Conservation (phyloP, 768 basidiomycete species). For the Tulasnella sp. region DNA sequence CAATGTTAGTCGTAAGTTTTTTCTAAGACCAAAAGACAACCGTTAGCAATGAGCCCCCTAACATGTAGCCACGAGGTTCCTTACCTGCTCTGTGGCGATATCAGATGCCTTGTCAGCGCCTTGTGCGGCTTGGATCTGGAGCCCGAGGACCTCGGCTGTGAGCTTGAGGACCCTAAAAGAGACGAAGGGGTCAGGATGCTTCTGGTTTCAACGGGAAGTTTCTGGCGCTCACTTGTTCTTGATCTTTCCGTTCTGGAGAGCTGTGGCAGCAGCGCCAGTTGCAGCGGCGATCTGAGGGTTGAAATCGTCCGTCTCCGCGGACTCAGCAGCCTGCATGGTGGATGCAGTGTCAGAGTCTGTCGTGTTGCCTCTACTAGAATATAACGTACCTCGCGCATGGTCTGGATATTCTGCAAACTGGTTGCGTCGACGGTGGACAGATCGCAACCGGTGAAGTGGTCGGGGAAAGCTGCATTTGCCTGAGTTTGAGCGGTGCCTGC, state of each 20-base stretch:
- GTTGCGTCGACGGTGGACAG: constrained; percentile 28
- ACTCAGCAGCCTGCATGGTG: constrained; percentile 26
- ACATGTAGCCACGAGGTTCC: too few relatives aligned
- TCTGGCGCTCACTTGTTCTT: constrained; percentile 33
- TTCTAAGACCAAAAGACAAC: neutral
- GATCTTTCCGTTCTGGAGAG: constrained; percentile 33
- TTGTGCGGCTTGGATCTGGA: constrained; percentile 29
- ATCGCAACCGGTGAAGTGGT: constrained; percentile 21
- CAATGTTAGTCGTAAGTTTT: constrained; percentile 32
- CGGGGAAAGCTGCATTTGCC: neutral
- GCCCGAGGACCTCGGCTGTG: constrained; percentile 29
- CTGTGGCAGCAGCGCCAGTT: constrained; percentile 28
- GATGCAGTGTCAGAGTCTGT: too few relatives aligned
- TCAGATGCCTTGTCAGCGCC: constrained; percentile 22
- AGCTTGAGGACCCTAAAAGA: constrained; percentile 30
- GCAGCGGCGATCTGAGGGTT: constrained; percentile 32
- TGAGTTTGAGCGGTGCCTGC: constrained; percentile 26
- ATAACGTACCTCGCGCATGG: constrained; percentile 25
- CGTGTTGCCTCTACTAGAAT: neutral
- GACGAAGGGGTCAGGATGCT: too few relatives aligned
- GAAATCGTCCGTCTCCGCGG: constrained; percentile 31
- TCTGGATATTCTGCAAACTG: constrained; percentile 24
- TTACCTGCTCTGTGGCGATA: neutral
- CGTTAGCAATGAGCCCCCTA: too few relatives aligned
- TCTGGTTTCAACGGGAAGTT: too few relatives aligned